Percentiles rank a stretch among this genome's conserved stretches.
These are phyloP conservation scores for Amanita exitialis DNA, from an alignment of 768 basidiomycete genomes.

Conservation along the genomic window DNA sequence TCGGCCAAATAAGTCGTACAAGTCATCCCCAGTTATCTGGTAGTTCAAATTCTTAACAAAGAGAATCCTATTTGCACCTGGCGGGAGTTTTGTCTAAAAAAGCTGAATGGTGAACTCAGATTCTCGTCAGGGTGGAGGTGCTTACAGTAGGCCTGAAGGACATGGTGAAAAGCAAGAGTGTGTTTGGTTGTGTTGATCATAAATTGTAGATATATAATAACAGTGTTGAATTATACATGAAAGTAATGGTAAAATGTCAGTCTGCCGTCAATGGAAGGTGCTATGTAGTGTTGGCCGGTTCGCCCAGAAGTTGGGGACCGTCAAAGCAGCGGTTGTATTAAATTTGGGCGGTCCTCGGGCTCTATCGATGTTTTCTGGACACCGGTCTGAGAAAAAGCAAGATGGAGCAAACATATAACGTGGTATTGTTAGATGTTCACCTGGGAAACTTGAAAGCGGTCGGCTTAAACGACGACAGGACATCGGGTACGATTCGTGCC, in stretches of 20 bases:
- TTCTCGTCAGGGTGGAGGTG: background rate
- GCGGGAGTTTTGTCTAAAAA: constrained; percentile 72
- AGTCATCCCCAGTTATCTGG: constrained; percentile 84
- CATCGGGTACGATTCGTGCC: constrained; percentile 29
- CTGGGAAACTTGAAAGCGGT: constrained; percentile 27
- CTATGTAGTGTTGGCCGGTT: too few relatives aligned
- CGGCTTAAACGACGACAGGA: constrained; percentile 29
- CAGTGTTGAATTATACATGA: too few relatives aligned
- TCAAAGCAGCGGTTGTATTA: too few relatives aligned
- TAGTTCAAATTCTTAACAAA: constrained; percentile 94
- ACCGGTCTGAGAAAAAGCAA: too few relatives aligned
- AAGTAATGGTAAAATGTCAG: too few relatives aligned
- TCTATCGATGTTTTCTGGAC: too few relatives aligned
- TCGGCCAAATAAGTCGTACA: constrained; percentile 95
- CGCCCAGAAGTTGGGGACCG: too few relatives aligned
- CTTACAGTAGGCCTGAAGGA: constrained; percentile 63
- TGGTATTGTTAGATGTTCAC: constrained; percentile 23
- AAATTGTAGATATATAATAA: too few relatives aligned
- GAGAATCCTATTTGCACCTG: constrained; percentile 84
- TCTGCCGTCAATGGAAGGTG: too few relatives aligned
- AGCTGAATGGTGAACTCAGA: background rate
- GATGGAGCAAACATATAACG: too few relatives aligned
- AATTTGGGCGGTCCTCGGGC: too few relatives aligned
- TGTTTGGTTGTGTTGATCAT: background rate
- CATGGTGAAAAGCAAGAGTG: constrained; percentile 28